Conservation (phyloP, 2,329 filamentous ascomycete species). For the Ophiostoma pallidulum region DNA sequence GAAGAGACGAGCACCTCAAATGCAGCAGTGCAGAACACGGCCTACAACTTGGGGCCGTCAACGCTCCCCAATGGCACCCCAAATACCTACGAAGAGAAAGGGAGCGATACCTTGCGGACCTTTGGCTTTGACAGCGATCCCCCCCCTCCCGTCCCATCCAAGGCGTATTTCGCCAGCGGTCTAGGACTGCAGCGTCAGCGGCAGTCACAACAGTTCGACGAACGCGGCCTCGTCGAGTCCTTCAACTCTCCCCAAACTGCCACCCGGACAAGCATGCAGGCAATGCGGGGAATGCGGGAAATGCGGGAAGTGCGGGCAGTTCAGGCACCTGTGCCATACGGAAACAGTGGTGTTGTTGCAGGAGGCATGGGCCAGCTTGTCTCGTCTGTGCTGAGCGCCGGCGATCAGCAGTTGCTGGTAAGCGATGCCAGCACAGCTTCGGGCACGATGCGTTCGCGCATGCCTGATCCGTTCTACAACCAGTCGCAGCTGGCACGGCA, state of each 20-base stretch:
- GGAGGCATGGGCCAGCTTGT: background rate
- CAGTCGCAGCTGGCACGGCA: slow-evolving; percentile 30
- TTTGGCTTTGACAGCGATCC: slow-evolving; percentile 6
- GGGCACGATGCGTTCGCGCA: slow-evolving; percentile 26
- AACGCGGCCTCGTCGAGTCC: slow-evolving; percentile 20
- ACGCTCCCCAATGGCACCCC: background rate
- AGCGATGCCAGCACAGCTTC: slow-evolving; percentile 7
- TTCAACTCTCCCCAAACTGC: slow-evolving; percentile 22
- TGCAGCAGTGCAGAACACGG: background rate
- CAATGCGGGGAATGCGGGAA: too few relatives aligned
- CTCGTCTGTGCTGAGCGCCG: background rate
- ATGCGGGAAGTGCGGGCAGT: too few relatives aligned
- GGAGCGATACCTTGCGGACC: slow-evolving; percentile 1
- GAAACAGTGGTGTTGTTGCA: background rate
- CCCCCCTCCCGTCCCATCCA: background rate
- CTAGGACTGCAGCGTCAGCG: slow-evolving; percentile 16
- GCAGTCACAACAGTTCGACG: slow-evolving; percentile 7
- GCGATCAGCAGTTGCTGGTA: background rate
- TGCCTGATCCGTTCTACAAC: slow-evolving; percentile 30
- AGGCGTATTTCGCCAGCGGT: slow-evolving; percentile 16
- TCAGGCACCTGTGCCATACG: background rate
- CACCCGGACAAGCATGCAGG: slow-evolving; percentile 17
- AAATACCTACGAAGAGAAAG: background rate
- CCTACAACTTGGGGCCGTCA: too few relatives aligned
- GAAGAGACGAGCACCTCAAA: slow-evolving; percentile 18